A percentile compares a stretch with the other conserved stretches of the same genome.
phyloP scores from a whole-genome alignment of 2,329 filamentous ascomycete species.

The Moelleriella libera region DNA sequence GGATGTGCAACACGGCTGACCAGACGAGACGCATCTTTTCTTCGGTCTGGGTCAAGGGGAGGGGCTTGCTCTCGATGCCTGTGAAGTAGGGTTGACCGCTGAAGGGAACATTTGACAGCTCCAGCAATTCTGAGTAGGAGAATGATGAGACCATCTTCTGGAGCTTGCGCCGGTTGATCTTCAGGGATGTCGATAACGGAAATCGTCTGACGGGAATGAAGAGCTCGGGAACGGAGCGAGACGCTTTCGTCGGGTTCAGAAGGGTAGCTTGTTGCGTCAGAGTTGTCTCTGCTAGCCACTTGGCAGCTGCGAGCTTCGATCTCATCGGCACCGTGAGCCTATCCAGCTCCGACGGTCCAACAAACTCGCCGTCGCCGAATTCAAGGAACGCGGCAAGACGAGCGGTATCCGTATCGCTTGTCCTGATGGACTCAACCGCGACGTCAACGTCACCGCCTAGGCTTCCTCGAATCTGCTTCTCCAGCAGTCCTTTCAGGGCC shows the following conservation, averaged over 20 bases:
- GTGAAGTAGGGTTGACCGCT: constrained; percentile 18
- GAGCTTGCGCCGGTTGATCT: constrained; percentile 33
- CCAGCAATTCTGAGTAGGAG: constrained; percentile 27
- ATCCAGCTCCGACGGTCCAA: constrained; percentile 21
- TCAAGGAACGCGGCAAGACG: constrained; percentile 35
- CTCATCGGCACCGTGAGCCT: constrained; percentile 23
- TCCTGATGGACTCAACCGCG: constrained; percentile 31
- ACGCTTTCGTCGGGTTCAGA: constrained; percentile 12
- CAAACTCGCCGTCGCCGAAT: constrained; percentile 24
- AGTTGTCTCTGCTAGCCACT: constrained; percentile 26
- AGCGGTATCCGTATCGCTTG: constrained; percentile 22
- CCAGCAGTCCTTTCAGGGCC: constrained; percentile 28
- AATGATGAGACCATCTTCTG: constrained; percentile 28
- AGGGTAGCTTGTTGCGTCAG: constrained; percentile 16
- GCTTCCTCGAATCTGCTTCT: constrained; percentile 30
- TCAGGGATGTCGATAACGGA: constrained; percentile 33
- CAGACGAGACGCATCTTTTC: constrained; percentile 33
- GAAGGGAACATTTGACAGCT: constrained; percentile 17
- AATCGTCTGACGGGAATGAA: constrained; percentile 34
- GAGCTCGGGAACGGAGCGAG: constrained; percentile 28
- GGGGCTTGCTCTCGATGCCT: constrained; percentile 25
- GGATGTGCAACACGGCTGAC: constrained; percentile 26
- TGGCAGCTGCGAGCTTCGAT: constrained; percentile 27
- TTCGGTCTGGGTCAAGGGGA: constrained; percentile 32
- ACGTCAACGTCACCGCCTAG: constrained; percentile 32